phyloP scores from a whole-genome alignment of 129 eudicot species.

The Arctium minus region DNA sequence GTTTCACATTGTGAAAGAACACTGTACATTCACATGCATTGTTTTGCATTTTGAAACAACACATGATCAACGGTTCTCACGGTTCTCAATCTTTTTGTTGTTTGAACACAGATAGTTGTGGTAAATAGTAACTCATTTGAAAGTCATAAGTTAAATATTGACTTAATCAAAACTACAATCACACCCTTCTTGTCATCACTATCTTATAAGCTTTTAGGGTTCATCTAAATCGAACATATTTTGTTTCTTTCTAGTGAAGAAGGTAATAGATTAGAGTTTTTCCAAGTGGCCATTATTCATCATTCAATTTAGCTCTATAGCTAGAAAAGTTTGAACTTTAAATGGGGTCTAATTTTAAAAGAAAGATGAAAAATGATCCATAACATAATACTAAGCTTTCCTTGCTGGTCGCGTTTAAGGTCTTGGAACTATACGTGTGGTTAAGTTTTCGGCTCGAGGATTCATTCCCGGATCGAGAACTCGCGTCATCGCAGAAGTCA shows the following conservation, averaged over 20 bases:
- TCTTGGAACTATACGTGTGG: conserved; percentile 95
- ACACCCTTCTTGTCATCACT: background rate
- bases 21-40: no score
- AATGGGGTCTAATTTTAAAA: background rate
- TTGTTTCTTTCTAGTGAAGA: background rate
- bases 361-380: background rate
- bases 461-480: conserved; percentile 87
- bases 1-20: background rate
- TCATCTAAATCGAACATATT: background rate
- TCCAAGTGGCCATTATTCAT: background rate
- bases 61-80: background rate
- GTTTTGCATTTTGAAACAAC: background rate
- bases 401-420: conserved; percentile 46
- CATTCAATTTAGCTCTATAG: no score
- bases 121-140: no score
- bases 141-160: no score
- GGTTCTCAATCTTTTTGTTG: background rate
- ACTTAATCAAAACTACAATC: background rate
- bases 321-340: background rate
- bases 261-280: background rate
- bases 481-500: conserved; percentile 90
- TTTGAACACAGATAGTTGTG: no score
- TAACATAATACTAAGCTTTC: background rate
- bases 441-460: conserved; percentile 83
- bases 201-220: background rate